These are phyloP conservation scores for Epichloe scottii DNA, from an alignment of 2,329 filamentous ascomycete genomes.

Conservation along the genomic window DNA sequence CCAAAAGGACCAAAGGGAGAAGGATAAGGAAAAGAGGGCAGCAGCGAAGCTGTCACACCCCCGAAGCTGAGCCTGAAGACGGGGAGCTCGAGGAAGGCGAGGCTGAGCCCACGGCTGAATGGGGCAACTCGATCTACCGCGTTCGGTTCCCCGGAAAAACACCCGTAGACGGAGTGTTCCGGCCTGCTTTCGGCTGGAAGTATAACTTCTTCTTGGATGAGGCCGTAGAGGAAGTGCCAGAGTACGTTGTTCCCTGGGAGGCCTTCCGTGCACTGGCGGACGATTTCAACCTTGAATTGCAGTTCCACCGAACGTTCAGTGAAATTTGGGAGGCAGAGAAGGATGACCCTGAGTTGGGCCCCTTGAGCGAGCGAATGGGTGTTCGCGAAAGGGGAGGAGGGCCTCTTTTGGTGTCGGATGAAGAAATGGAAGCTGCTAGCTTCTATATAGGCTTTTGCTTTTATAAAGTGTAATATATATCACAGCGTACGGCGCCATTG, in stretches of 20 bases:
- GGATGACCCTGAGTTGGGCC: constrained; percentile 67
- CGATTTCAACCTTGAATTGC: constrained; percentile 90
- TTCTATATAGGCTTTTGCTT: constrained; percentile 97
- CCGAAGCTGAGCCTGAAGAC: constrained; percentile 22
- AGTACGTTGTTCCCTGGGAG: constrained; percentile 98
- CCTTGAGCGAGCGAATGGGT: constrained; percentile 89
- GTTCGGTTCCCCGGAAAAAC: constrained; percentile 79
- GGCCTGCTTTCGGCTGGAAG: constrained; percentile 93
- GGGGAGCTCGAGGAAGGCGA: constrained; percentile 48
- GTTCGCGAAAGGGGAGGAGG: constrained; percentile 62
- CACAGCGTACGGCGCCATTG: too few species aligned
- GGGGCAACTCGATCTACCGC: constrained; percentile 88
- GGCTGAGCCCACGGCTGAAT: constrained; percentile 56
- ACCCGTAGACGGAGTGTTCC: constrained; percentile 77
- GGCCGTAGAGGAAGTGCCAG: constrained; percentile 88
- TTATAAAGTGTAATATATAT: constrained; percentile 61
- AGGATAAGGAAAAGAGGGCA: constrained; percentile 13
- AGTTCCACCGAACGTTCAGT: constrained; percentile 82
- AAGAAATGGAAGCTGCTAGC: constrained; percentile 84
- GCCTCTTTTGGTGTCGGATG: constrained; percentile 58
- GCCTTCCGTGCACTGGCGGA: constrained; percentile 91
- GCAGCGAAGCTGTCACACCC: constrained; percentile 6
- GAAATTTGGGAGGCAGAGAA: constrained; percentile 92
- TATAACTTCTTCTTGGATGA: constrained; percentile 95
- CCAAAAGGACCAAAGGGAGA: constrained; percentile 19